Percentiles rank a stretch among this genome's conserved stretches.
phyloP scores from a whole-genome alignment of 2,329 filamentous ascomycete species.

The Drechslera avenae region DNA sequence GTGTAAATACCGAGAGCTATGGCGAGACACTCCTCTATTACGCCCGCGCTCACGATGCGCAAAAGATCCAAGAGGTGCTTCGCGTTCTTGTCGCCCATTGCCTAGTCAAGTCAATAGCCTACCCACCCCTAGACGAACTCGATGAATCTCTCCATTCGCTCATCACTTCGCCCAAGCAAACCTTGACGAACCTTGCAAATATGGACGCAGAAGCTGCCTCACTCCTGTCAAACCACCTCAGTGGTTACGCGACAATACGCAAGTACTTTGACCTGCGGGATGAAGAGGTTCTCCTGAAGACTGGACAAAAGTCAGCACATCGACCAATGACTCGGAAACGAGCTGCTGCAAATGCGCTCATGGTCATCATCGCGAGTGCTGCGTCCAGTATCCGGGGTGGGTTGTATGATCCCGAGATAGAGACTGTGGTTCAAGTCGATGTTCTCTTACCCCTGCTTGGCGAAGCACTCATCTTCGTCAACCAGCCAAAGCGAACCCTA shows the following conservation, averaged over 20 bases:
- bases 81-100: slow-evolving; percentile 87
- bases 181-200: slow-evolving; percentile 72
- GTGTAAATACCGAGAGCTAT: slow-evolving; percentile 74
- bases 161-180: slow-evolving; percentile 71
- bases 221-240: slow-evolving; percentile 82
- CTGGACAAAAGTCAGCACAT: slow-evolving; percentile 49
- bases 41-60: slow-evolving; percentile 76
- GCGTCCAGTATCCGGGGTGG: slow-evolving; percentile 91
- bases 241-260: slow-evolving; percentile 88
- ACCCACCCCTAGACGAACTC: slow-evolving; percentile 72
- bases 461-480: slow-evolving; percentile 79
- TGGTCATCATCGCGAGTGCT: slow-evolving; percentile 83
- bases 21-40: slow-evolving; percentile 91
- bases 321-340: slow-evolving; percentile 66
- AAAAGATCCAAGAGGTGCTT: slow-evolving; percentile 82
- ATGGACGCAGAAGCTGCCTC: slow-evolving; percentile 81
- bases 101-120: slow-evolving; percentile 81
- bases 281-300: slow-evolving; percentile 55
- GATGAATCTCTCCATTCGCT: slow-evolving; percentile 74
- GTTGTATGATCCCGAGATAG: slow-evolving; percentile 78
- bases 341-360: slow-evolving; percentile 73
- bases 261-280: slow-evolving; percentile 92
- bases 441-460: slow-evolving; percentile 82
- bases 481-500: slow-evolving; percentile 65
- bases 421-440: slow-evolving; percentile 86